Base-by-base conservation (phyloP, 805 yeast species). In the Lipomyces kockii region DNA sequence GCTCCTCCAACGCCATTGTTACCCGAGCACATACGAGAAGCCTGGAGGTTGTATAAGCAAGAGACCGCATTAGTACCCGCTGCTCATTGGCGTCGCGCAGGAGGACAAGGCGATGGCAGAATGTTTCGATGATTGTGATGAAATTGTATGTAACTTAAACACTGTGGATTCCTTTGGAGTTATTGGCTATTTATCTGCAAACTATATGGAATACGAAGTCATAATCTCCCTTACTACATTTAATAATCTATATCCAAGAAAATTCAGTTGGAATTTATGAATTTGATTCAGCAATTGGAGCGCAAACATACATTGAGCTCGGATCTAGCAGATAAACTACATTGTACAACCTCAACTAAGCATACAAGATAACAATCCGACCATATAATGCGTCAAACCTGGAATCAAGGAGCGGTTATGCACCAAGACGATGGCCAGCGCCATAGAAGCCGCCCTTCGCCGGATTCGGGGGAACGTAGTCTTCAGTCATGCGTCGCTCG, bases 21-120 rank as follows among this genome's bases (percentile, higher is more conserved):
- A 43, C 97, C 98, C 0, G 92, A 90, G 68, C 96, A 93, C 75
- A 83, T 93, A 35, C 79, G 96, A 61, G 97, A 92, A 73, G 97
- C 97, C 0, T 91, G 96, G 94, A 81, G 96, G 72, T 77, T 89
- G 59, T 89, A 88, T 72, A 86, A 85, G 71, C 70, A 83, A 55
- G 97, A 92, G 74, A 86, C 84, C 61, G 87, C 89, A 39, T 84
- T 87, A 2, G 83, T 87, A 1, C 86, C 90, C 5, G 80, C 82
- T 9, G 84, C 88, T 1, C 85, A 86, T 62, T 89, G 93, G 91
- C 81, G 93, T 65, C 77, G 83, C 7, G 91, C 89, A 74, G 91
- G 91, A 14, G 88, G 88, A 3, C 90, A 85, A 59, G 86, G 88
- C 1, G 89, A 87, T 73, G 94, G 94, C 0, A 76, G 83, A 76